Evolutionary conservation across 441 rosid genomes (phyloP).

Genomic region (Populus hybrid): DNA sequence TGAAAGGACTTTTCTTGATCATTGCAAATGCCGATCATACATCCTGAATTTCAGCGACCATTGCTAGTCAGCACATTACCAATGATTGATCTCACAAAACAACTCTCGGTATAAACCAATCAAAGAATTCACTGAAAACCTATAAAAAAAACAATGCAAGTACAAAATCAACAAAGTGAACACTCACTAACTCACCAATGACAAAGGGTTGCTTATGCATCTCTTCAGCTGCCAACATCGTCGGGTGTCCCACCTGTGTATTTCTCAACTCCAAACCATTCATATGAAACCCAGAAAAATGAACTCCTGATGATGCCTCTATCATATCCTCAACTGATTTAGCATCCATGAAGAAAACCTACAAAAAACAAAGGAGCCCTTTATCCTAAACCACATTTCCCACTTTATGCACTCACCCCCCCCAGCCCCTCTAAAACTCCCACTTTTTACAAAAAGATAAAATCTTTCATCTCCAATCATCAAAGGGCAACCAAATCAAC

Average conservation of each 20-base stretch:
- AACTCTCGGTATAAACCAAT: not conserved
- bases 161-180: not conserved
- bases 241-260: constrained; percentile 39
- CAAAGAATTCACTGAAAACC: not conserved
- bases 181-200: constrained; percentile 51
- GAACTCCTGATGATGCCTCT: constrained; percentile 76
- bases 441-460: not conserved
- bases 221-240: constrained; percentile 46
- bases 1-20: not conserved
- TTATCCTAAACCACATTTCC: not conserved
- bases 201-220: constrained; percentile 81
- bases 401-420: too few relatives aligned
- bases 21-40: not conserved
- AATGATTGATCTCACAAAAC: not conserved
- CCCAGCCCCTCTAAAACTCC: not conserved
- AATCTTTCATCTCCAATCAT: constrained; percentile 7
- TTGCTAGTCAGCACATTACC: not conserved
- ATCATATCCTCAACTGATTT: constrained; percentile 68
- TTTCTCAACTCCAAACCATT: constrained; percentile 43
- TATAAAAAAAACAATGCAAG: not conserved
- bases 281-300: constrained; percentile 92
- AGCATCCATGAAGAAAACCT: constrained; percentile 53
- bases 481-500: constrained; percentile 3
- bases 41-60: not conserved
- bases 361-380: constrained; percentile 9